Evolutionary conservation across 768 basidiomycete genomes (phyloP).

Genomic region (Albatrellus ellisii): DNA sequence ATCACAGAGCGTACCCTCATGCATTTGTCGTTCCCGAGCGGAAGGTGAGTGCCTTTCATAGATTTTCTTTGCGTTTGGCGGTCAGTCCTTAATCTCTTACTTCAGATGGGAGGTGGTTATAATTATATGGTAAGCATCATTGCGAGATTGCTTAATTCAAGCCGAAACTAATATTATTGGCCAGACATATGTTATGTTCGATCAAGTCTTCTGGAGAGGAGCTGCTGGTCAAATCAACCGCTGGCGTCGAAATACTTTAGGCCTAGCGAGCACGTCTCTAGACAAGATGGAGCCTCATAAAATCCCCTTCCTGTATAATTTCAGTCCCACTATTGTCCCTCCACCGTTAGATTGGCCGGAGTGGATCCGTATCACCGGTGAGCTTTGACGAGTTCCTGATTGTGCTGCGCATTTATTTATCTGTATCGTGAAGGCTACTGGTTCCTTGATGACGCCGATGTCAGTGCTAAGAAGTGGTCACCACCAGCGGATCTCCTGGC

Average conservation of each 20-base stretch:
- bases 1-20: slow-evolving; percentile 81
- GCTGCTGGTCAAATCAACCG: slow-evolving; percentile 90
- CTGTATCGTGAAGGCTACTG: slow-evolving; percentile 63
- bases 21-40: slow-evolving; percentile 96
- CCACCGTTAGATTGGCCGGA: slow-evolving; percentile 98
- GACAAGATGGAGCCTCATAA: slow-evolving; percentile 98
- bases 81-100: neutral
- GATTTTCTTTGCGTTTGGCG: neutral
- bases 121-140: slow-evolving; percentile 79
- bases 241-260: slow-evolving; percentile 72
- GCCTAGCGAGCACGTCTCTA: slow-evolving; percentile 68
- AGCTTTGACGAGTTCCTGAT: slow-evolving; percentile 4
- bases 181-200: slow-evolving; percentile 92
- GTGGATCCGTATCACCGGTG: slow-evolving; percentile 91
- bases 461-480: slow-evolving; percentile 79
- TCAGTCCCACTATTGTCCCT: slow-evolving; percentile 82
- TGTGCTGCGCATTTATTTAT: neutral
- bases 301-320: slow-evolving; percentile 96
- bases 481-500: slow-evolving; percentile 68
- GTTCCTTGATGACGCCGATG: slow-evolving; percentile 91
- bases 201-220: slow-evolving; percentile 95
- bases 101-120: slow-evolving; percentile 88
- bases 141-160: neutral
- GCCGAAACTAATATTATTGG: slow-evolving; percentile 3
- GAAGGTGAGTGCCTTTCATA: slow-evolving; percentile 38